Evolutionary conservation across 2,329 filamentous ascomycete species (phyloP).

Genomic region (Fusarium stilboides): DNA sequence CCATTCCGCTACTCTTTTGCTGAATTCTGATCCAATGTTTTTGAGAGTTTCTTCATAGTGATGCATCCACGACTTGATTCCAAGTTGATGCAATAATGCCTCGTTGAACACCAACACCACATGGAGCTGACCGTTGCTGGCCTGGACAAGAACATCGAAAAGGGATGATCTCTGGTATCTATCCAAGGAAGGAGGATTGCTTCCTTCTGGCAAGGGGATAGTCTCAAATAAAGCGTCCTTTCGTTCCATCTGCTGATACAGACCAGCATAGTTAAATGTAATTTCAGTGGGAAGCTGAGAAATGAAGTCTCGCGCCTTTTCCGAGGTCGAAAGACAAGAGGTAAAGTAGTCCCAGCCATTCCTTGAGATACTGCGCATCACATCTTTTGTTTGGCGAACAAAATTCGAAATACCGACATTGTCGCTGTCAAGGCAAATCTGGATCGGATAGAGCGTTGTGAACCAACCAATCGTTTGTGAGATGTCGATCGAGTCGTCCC

Average conservation of each 20-base stretch:
- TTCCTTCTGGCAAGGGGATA: not conserved
- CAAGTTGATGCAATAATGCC: not conserved
- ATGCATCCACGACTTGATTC: not conserved
- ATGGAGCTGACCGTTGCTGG: not conserved
- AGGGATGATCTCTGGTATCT: not conserved
- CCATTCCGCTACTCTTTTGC: not conserved
- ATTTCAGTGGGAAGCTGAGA: no score
- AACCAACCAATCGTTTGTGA: not conserved
- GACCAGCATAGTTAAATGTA: no score
- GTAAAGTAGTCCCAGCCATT: slow-evolving; percentile 1
- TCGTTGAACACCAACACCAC: not conserved
- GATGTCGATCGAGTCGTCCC: slow-evolving; percentile 2
- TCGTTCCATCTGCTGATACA: not conserved
- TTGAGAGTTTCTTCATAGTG: not conserved
- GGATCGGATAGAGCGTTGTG: not conserved
- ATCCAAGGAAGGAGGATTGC: not conserved
- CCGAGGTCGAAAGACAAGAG: not conserved
- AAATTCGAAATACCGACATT: not conserved
- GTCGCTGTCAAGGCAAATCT: not conserved
- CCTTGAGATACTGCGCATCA: not conserved
- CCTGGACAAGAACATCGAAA: not conserved
- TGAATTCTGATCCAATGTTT: not conserved
- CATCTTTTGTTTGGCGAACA: not conserved
- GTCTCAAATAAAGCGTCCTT: not conserved
- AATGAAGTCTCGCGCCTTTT: no score